A percentile compares a stretch with the other conserved stretches of the same genome.
Conservation (phyloP, 2,329 filamentous ascomycete genomes). For the Aspergillus sp. region DNA sequence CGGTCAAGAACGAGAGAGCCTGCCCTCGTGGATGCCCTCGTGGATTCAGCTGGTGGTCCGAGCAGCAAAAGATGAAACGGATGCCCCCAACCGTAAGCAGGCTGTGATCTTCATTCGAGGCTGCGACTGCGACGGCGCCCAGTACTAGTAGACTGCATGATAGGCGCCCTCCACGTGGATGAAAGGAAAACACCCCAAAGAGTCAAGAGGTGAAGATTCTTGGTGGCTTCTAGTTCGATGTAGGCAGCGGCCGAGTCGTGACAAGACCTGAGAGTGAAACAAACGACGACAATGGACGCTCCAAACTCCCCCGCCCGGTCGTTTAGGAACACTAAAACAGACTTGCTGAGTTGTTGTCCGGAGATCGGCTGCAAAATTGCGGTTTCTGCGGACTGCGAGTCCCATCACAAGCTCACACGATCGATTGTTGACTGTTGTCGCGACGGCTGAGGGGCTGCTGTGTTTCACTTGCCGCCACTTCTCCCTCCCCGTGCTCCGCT, state of each 20-base stretch:
- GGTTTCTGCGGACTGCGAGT: no score
- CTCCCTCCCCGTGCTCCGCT: conserved; percentile 1
- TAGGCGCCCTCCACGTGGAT: background rate
- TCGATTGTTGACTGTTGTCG: background rate
- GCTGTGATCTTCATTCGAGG: no score
- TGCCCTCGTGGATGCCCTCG: no score
- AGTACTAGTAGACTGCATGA: background rate
- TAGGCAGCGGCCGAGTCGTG: background rate
- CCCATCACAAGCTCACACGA: background rate
- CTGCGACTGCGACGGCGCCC: background rate
- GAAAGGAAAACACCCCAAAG: background rate
- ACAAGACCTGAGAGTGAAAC: background rate
- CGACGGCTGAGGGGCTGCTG: background rate
- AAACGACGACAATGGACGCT: no score
- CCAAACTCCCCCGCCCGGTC: no score
- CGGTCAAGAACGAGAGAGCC: background rate
- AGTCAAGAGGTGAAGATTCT: background rate
- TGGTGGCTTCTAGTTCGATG: conserved; percentile 12
- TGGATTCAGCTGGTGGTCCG: no score
- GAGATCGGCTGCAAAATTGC: background rate
- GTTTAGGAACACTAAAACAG: no score
- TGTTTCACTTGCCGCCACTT: conserved; percentile 20
- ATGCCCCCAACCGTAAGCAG: background rate
- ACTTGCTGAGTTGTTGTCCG: background rate
- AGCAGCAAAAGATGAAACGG: background rate